Base-by-base conservation (phyloP, 768 basidiomycete genomes). In the Panellus pusillus region DNA sequence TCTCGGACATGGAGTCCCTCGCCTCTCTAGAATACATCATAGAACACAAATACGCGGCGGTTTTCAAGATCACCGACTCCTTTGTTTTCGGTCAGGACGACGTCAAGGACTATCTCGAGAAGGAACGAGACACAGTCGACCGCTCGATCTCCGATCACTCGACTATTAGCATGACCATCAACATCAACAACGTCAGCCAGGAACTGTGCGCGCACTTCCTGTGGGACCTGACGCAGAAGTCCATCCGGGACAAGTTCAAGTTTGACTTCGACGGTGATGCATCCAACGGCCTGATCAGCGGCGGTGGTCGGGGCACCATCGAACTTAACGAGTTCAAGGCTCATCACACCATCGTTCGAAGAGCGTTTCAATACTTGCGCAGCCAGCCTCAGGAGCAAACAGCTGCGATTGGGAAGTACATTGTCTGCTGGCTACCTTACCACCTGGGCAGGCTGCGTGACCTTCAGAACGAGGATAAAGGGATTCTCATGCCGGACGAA, bases 141-240 rank as follows among this genome's bases (percentile, higher is more conserved):
- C n/a, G 20, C n/a, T 44, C 42, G 19, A 5, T 19, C n/a, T 44
- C n/a, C 9, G 42, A 44, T 4, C 42, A 20, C 17, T 18, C 42
- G 14, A 17, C 66, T 64, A 31, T 63, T 44, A 14, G 68, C 68
- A 44, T 70, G 45, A 32, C 29, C 28, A 47, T 47, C 35, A 47
- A 19, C 28, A 47, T 47, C 45, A 47, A 47, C 35, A 37, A 47
- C 31, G 45, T 47, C 9, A 27, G 28, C 45, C 29, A 37, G 45
- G 31, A 47, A 27, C 15, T 47, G 17, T 31, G 29, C 17, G 45
- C 20, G 15, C 7, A 37, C 31, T 47, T 47, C 15, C 17, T 47
- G 20, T 47, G 45, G 45, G 45, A 47, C 19, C 31, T 47, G 13
- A 29, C 45, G 28, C 45, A 47, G 11, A 47, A 37, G 35, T 15